phyloP scores from a whole-genome alignment of 345 rosid species.

The Iberis pinnata region DNA sequence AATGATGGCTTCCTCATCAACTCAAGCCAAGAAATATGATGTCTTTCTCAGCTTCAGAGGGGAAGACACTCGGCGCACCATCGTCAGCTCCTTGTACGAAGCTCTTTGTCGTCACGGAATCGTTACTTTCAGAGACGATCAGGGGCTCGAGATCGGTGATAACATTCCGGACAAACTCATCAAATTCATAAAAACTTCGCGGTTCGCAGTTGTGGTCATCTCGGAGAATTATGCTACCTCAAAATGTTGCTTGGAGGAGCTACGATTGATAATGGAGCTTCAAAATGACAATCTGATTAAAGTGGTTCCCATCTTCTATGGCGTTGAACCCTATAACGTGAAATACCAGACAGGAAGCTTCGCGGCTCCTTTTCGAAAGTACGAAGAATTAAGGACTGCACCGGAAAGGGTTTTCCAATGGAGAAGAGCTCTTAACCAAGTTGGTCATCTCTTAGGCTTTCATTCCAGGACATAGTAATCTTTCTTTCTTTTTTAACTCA shows the following conservation, averaged over 20 bases:
- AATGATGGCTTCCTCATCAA: constrained; percentile 25
- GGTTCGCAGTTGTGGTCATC: constrained; percentile 16
- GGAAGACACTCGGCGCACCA: constrained; percentile 3
- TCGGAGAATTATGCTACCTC: constrained; percentile 19
- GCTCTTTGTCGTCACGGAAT: background rate
- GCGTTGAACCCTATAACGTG: constrained; percentile 7
- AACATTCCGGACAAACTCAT: background rate
- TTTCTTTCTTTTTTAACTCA: background rate
- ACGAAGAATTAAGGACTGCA: background rate
- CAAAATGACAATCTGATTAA: background rate
- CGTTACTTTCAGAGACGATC: constrained; percentile 9
- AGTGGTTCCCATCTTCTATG: constrained; percentile 19
- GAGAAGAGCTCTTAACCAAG: constrained; percentile 13
- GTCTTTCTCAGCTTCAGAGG: no score
- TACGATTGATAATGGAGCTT: constrained; percentile 8
- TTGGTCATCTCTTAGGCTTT: background rate
- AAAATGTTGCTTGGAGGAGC: constrained; percentile 20
- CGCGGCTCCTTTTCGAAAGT: background rate
- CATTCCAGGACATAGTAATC: background rate
- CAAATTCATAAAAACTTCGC: background rate
- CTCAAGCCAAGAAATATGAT: no score
- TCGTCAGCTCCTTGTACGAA: constrained; percentile 6
- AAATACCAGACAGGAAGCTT: constrained; percentile 18
- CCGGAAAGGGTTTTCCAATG: constrained; percentile 1
- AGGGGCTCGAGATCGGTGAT: background rate